These are phyloP conservation scores for Ophiosphaerella korrae DNA, from an alignment of 2,329 filamentous ascomycete genomes.

Conservation along the genomic window DNA sequence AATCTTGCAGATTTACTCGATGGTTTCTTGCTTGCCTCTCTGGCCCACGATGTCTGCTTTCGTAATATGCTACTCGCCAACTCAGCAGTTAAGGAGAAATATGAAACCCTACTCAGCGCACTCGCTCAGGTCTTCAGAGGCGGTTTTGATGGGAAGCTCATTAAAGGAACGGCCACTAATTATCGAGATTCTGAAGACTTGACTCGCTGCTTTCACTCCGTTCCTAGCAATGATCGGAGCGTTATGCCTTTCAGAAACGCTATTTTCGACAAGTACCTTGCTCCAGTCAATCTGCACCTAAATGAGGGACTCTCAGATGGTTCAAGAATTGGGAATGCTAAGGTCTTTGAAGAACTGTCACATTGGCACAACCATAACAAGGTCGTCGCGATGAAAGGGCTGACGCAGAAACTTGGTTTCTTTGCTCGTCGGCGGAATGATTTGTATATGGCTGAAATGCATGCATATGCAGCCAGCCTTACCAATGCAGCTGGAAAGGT, in stretches of 20 bases:
- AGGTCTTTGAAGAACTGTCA: conserved; percentile 54
- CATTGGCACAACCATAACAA: conserved; percentile 69
- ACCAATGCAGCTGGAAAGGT: conserved; percentile 67
- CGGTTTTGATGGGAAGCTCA: not conserved
- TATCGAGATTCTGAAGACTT: conserved; percentile 10
- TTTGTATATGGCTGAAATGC: conserved; percentile 69
- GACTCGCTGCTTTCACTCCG: conserved; percentile 1
- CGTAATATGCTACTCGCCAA: conserved; percentile 6
- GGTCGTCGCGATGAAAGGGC: conserved; percentile 51
- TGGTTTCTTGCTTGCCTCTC: conserved; percentile 6
- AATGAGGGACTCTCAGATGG: conserved; percentile 26
- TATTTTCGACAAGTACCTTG: conserved; percentile 55
- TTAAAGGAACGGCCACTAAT: not conserved
- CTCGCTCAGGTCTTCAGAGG: not conserved
- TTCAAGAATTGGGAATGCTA: conserved; percentile 39
- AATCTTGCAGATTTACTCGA: conserved; percentile 8
- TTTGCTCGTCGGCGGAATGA: conserved; percentile 60
- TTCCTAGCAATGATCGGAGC: conserved; percentile 10
- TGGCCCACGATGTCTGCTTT: conserved; percentile 3
- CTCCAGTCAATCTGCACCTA: conserved; percentile 50
- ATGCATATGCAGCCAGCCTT: conserved; percentile 71
- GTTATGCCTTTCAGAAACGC: conserved; percentile 54
- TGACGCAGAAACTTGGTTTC: conserved; percentile 35
- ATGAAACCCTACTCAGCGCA: conserved; percentile 2
- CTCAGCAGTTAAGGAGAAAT: conserved; percentile 3